Base-by-base conservation (phyloP, 2,329 filamentous ascomycete species). In the Hymenoscyphus salicellus region DNA sequence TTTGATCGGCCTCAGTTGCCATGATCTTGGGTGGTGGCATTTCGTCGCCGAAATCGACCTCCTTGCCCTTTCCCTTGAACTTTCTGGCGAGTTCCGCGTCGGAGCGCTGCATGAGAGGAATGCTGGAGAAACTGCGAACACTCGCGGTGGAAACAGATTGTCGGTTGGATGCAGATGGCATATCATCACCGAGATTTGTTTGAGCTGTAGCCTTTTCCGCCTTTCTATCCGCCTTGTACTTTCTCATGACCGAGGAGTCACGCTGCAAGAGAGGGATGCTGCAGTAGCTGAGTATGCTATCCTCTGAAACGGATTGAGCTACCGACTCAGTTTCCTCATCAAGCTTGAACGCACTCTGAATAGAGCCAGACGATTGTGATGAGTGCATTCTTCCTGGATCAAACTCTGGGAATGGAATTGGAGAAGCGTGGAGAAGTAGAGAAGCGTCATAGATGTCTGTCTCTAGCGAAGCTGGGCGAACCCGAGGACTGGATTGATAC, bases 1-100 rank as follows among this genome's bases (percentile, higher is more conserved):
- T 66, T 62, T 41, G 62, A 43, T 41, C 38, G 10, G 38, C 38
- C 38, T 41, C 38, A 17, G 11, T 41, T 10, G 38, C 43, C 33
- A 8, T 32, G 30, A n/a, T 26, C n/a, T n/a, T 43, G 33, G 58
- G 49, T 30, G 46, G 26, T 30, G 28, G n/a, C 41, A 16, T 46
- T 20, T 46, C 41, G 41, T 20, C 14, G 41, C 38, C 58, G 23
- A 32, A 30, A 17, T 14, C 16, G 26, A 58, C 8, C 26, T 16
- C 32, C 5, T 32, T 23, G 55, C 28, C 14, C 14, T 20, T 20
- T 46, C n/a, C 41, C n/a, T 46, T 16, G 41, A 46, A 20, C 28
- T 30, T 30, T 30, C 28, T 30, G 28, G 28, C 28, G 28, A 30
- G 28, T 6, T 30, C 28, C 6, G 28, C 28, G 28, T 30, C 28